A percentile compares a stretch with the other conserved stretches of the same genome.
Conservation (phyloP, 495 filamentous ascomycete genomes). For the Aspergillus bridgeri region DNA sequence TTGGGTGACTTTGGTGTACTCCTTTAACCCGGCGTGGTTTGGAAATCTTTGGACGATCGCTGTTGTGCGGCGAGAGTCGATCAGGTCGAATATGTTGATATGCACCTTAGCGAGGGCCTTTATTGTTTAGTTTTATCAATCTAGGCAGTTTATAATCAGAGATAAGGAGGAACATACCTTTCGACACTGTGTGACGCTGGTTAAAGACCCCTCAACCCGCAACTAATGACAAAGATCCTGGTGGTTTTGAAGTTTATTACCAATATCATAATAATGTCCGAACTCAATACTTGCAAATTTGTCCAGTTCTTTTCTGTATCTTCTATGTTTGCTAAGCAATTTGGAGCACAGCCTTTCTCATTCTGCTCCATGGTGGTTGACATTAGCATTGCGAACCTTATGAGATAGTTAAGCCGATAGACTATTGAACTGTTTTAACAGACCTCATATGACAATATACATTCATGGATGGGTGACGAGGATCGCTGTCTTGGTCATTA, state of each 20-base stretch:
- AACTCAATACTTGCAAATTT: constrained; percentile 9
- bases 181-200: constrained; percentile 8
- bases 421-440: too few relatives aligned
- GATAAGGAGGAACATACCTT: constrained; percentile 6
- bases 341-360: too few relatives aligned
- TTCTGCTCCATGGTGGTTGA: too few relatives aligned
- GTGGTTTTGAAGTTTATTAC: constrained; percentile 6
- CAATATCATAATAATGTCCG: constrained; percentile 5
- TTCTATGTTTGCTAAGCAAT: too few relatives aligned
- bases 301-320: constrained; percentile 6
- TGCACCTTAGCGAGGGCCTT: constrained; percentile 12
- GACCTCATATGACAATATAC: too few relatives aligned
- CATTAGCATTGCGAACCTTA: too few relatives aligned
- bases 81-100: constrained; percentile 10
- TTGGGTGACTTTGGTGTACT: constrained; percentile 8
- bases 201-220: constrained; percentile 5
- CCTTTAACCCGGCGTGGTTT: constrained; percentile 2
- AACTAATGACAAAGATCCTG: constrained; percentile 4
- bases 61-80: constrained; percentile 10
- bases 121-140: background rate
- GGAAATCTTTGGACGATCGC: constrained; percentile 7
- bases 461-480: too few relatives aligned
- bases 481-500: too few relatives aligned
- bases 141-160: background rate
- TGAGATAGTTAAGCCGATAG: too few relatives aligned